Evolutionary conservation across 257 asterid genomes (phyloP), one percentile per base, ranked within the genome.

Genomic region (Petunia secreta): DNA sequence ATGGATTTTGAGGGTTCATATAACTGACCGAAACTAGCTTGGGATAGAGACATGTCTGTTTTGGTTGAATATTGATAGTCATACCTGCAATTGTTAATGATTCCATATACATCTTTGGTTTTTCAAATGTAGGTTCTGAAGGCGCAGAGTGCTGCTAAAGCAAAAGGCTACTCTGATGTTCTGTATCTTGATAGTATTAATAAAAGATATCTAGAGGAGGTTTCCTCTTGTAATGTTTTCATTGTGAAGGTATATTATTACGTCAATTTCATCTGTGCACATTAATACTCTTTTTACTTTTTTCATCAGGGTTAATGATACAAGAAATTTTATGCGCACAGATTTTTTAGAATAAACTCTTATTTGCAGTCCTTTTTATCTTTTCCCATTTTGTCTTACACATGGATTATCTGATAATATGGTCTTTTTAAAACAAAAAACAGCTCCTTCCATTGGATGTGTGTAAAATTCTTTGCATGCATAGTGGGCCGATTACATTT

Each of bases 81-180:
- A 46, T 25, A 71, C 48, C 10, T 71, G 60, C 77, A 48, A 71
- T 48, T 48, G 25, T 25, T 69, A 59, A 48, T 34, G 0, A 48
- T 6, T 71, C 34, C 77, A 48, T 48, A 25, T 43, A 9, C 43
- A 48, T 48, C 25, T 48, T 2, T 34, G 59, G 60, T 10, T 48
- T 46, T 71, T 3, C 50, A 0, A 48, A 71, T 79, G 50, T 77
- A 95, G 97, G 98, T 95, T 83, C 90, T 96, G 82, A 92, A 89
- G 87, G 98, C 98, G 15, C 98, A 96, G 87, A 85, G 94, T 89
- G 97, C 90, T 84, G 98, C 98, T 76, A 96, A 91, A 89, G 96
- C 97, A 55, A 94, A 96, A 78, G 99, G 97, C 71, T 94, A 81
- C 86, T 90, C 99, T 63, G 99, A 96, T 85, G 98, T 96, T 75